Evolutionary conservation across 768 basidiomycete genomes (phyloP).

Genomic region (Calocera cornea): DNA sequence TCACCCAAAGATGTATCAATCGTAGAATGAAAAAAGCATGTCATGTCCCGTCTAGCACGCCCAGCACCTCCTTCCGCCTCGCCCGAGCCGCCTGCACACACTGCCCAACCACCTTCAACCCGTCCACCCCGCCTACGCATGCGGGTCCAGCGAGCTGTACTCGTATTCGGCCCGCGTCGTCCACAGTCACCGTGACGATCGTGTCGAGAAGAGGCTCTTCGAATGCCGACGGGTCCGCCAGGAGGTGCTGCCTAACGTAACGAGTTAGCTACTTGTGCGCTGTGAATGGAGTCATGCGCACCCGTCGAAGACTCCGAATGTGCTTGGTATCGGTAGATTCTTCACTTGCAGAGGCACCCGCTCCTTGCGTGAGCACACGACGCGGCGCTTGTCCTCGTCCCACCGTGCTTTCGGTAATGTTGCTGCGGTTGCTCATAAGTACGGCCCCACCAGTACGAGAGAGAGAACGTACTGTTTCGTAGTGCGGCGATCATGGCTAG

Average conservation of each 20-base stretch:
- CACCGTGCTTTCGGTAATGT: slow-evolving; percentile 56
- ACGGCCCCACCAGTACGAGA: neutral
- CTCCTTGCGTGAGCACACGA: slow-evolving; percentile 44
- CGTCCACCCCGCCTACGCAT: slow-evolving; percentile 23
- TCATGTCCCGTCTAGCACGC: slow-evolving; percentile 6
- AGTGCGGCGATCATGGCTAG: slow-evolving; percentile 80
- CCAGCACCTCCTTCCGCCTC: slow-evolving; percentile 13
- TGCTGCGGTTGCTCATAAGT: slow-evolving; percentile 31
- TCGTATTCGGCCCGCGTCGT: slow-evolving; percentile 35
- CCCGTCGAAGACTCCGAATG: slow-evolving; percentile 77
- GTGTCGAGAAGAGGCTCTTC: slow-evolving; percentile 79
- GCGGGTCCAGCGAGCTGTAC: slow-evolving; percentile 44
- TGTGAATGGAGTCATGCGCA: slow-evolving; percentile 26
- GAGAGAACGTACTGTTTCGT: slow-evolving; percentile 51
- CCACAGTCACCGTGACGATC: slow-evolving; percentile 47
- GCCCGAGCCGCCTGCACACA: slow-evolving; percentile 17
- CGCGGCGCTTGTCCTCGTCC: slow-evolving; percentile 50
- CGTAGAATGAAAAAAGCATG: slow-evolving; percentile 3
- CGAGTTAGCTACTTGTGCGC: neutral
- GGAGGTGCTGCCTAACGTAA: slow-evolving; percentile 40
- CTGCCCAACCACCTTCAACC: slow-evolving; percentile 17
- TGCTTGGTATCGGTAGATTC: slow-evolving; percentile 37
- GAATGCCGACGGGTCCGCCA: slow-evolving; percentile 79
- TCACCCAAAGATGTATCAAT: neutral
- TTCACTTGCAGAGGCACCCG: slow-evolving; percentile 36